A percentile compares a stretch with the other conserved stretches of the same genome.
Conservation (phyloP, 2,329 filamentous ascomycete genomes). For the Exophiala xenobiotica region DNA sequence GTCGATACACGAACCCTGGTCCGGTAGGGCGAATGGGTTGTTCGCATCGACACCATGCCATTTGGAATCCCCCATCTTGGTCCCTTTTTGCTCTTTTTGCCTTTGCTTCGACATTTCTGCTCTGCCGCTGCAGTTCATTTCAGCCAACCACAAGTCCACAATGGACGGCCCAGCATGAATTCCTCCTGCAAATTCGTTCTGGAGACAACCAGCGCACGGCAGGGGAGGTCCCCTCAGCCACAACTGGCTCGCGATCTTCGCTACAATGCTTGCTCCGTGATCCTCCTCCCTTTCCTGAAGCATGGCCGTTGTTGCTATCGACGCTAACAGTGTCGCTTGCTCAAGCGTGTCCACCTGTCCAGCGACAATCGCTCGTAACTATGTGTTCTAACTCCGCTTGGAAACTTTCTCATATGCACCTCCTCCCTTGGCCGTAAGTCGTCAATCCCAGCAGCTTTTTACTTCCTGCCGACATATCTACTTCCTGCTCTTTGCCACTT, state of each 20-base stretch:
- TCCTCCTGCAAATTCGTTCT: neutral
- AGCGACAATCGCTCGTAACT: neutral
- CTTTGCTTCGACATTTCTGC: neutral
- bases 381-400: constrained; percentile 1
- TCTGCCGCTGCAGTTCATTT: neutral
- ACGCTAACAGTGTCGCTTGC: neutral
- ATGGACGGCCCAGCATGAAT: neutral
- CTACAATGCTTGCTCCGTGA: neutral
- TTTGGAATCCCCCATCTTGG: neutral
- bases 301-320: neutral
- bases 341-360: neutral
- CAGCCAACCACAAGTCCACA: neutral
- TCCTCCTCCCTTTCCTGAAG: neutral
- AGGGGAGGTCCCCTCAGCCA: too few relatives aligned
- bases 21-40: constrained; percentile 5
- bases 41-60: constrained; percentile 6
- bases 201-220: too few relatives aligned
- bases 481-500: neutral
- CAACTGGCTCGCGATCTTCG: neutral
- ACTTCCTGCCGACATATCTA: neutral
- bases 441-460: neutral
- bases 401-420: neutral
- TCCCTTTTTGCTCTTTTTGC: neutral
- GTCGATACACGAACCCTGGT: neutral
- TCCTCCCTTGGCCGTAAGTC: neutral